Evolutionary conservation across 192 early-diverging fungal genomes (phyloP), one percentile per base, ranked within the genome.

Genomic region (Lobosporangium transversale): DNA sequence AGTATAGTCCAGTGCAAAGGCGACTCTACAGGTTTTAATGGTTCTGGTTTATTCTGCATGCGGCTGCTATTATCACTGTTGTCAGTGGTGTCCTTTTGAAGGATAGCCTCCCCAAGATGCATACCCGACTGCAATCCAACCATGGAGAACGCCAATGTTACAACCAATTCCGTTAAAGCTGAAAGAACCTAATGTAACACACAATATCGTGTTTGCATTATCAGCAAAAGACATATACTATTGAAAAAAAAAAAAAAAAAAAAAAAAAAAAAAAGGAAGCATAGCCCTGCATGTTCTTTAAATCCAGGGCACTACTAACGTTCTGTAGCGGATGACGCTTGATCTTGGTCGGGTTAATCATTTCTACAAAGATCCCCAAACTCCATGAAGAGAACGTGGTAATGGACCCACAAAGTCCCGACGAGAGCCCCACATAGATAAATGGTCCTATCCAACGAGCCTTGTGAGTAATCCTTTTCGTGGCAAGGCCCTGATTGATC

Each of bases 381-480:
- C 86, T 87, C 91, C 91, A 94, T 1, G 90, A 90, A 15, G 93
- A 94, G 58, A 94, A 94, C 1, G 91, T 91, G 0, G 93, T 94
- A 10, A 94, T 92, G 1, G 93, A 94, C 0, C 93, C 93, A 58
- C 93, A 94, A 33, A 94, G 84, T 3, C 93, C 93, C 6, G 87
- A 88, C 14, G 86, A 81, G 0, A 93, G 31, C 0, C 81, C 90
- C 11, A 85, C 60, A 49, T 89, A 82, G 5, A 90, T 35, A 10
- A 84, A 64, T 27, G 70, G 14, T 48, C 78, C 47, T 63, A 81
- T 43, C 80, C 71, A 54, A 66, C 81, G 62, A 61, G 79, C 58
- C 1, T 23, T 21, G 2, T 15, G 12, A 50, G 47, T 23, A 58
- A 74, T 52, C 36, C 69, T 24, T 58, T 59, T 0, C 64, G 36